Conservation (phyloP, 176 grass and related monocot genomes). For the sorghum (Sorghum bicolor) region DNA sequence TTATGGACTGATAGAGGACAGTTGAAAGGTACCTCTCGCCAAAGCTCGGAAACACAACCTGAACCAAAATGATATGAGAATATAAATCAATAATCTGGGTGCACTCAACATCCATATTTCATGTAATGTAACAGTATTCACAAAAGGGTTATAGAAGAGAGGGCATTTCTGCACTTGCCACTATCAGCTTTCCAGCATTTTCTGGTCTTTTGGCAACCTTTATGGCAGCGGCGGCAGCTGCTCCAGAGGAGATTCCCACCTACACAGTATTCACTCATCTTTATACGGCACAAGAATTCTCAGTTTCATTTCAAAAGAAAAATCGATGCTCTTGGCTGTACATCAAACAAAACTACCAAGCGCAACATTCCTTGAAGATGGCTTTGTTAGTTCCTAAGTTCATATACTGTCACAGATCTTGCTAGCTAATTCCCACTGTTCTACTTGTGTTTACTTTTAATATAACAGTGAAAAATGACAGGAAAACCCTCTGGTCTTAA, state of each 20-base stretch:
- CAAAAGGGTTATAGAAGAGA: background rate
- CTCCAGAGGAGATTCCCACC: slow-evolving; percentile 97
- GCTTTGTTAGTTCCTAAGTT: background rate
- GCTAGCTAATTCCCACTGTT: background rate
- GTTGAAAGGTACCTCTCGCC: slow-evolving; percentile 94
- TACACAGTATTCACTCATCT: slow-evolving; percentile 34
- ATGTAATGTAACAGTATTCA: background rate
- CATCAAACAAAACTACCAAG: background rate
- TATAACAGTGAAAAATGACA: background rate
- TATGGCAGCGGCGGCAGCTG: slow-evolving; percentile 73
- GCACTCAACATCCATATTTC: background rate
- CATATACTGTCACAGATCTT: background rate
- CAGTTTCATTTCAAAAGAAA: background rate
- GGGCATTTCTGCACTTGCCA: slow-evolving; percentile 30
- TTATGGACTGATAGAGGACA: slow-evolving; percentile 77
- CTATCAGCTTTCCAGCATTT: slow-evolving; percentile 91
- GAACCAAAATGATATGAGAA: slow-evolving; percentile 12
- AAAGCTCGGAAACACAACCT: slow-evolving; percentile 95
- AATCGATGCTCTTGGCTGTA: background rate
- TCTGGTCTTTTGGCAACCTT: slow-evolving; percentile 81
- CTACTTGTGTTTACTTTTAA: background rate
- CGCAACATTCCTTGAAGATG: background rate
- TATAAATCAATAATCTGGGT: background rate
- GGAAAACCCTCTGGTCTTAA: background rate
- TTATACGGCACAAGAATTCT: slow-evolving; percentile 8